Evolutionary conservation across 1,139 yeast species (phyloP), one percentile per base, ranked within the genome.

Genomic region (Saccharomyces hybrid): DNA sequence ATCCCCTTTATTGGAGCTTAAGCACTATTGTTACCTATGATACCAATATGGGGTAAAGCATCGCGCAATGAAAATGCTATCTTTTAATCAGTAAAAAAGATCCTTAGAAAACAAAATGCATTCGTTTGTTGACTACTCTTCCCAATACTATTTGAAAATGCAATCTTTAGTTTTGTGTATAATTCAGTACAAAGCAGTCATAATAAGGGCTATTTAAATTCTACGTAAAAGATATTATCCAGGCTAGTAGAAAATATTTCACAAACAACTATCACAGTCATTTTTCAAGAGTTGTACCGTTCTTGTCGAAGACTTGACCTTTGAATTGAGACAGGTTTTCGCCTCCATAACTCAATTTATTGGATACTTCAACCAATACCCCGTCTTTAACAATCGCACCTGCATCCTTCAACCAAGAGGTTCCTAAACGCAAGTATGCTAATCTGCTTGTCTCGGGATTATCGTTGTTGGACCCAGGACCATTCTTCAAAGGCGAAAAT

Each of bases 401-500:
- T 20, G 83, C 83, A 2, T 75, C 73, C 47, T 69, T 68, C 49
- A 88, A 76, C 97, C 99, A 91, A 54, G 77, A 74, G 14, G 91
- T 84, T 31, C 90, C 83, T 68, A 91, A 79, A 46, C 72, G 71
- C 62, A 93, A 75, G 61, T 82, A 81, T 62, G 87, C 86, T 13
- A 67, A 71, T 59, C 86, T 80, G 61, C 96, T 88, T 2, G 97
- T 84, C 59, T 83, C 85, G 41, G 98, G 96, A 50, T 89, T 85
- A 70, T 93, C 98, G 63, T 82, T 83, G 25, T 77, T 75, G 16
- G 95, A 80, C 23, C 93, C 96, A 32, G 87, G 83, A 1, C 90
- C 96, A 70, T 95, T 95, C 69, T 95, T 95, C 70, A 95, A 80
- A 2, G 99, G 99, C 20, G 97, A 86, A 66, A 95, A 95, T 70